Conservation (phyloP, 768 basidiomycete species). For the Auricularia heimuer region DNA sequence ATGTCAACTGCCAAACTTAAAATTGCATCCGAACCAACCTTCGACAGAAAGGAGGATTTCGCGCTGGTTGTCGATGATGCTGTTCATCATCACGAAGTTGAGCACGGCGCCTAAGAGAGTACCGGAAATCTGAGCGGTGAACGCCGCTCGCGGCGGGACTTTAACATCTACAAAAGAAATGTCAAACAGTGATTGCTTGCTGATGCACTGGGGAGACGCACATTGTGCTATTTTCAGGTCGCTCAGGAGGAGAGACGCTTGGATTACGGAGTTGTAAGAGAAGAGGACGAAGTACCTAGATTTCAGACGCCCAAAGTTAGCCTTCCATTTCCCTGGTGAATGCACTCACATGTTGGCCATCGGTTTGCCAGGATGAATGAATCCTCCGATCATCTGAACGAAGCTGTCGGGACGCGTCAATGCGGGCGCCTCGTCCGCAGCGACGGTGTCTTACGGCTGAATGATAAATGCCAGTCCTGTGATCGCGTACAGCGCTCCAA, state of each 20-base stretch:
- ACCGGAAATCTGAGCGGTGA: constrained; percentile 47
- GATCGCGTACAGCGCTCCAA: constrained; percentile 44
- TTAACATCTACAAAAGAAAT: constrained; percentile 32
- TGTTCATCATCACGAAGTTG: constrained; percentile 48
- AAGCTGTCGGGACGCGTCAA: constrained; percentile 18
- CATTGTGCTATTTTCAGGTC: constrained; percentile 49
- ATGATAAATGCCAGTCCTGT: constrained; percentile 38
- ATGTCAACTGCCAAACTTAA: background rate
- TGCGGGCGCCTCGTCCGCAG: background rate
- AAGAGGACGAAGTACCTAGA: constrained; percentile 24
- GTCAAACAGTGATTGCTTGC: too few relatives aligned
- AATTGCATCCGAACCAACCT: constrained; percentile 12
- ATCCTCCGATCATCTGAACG: constrained; percentile 41
- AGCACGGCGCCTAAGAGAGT: constrained; percentile 38
- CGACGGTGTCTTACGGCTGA: constrained; percentile 20
- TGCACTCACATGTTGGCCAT: constrained; percentile 40
- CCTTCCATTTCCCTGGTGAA: too few relatives aligned
- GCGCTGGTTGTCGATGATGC: constrained; percentile 41
- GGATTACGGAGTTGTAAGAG: constrained; percentile 38
- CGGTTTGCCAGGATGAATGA: constrained; percentile 36
- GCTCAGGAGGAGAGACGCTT: constrained; percentile 42
- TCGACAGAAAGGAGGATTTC: constrained; percentile 43
- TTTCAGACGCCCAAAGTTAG: too few relatives aligned
- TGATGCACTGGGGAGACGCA: constrained; percentile 4
- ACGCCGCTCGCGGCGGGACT: constrained; percentile 54